Conservation (phyloP, 1,284 basidiomycete species). For the Marasmius oreades region DNA sequence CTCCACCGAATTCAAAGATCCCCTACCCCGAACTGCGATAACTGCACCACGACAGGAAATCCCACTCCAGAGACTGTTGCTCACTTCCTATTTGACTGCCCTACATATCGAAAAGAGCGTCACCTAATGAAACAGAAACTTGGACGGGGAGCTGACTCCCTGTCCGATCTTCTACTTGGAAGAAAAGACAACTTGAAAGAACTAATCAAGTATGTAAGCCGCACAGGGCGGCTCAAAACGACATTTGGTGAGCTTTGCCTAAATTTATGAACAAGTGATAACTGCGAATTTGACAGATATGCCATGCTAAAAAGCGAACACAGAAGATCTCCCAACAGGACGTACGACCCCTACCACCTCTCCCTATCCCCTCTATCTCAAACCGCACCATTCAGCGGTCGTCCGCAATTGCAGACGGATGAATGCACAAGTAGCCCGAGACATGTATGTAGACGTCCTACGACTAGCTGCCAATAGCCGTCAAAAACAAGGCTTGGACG, state of each 20-base stretch:
- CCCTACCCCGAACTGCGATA: slow-evolving; percentile 16
- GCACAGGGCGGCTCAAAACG: not conserved
- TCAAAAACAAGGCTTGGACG: not conserved
- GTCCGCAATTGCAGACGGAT: not conserved
- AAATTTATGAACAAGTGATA: not conserved
- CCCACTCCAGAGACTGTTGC: slow-evolving; percentile 13
- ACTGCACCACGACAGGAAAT: slow-evolving; percentile 9
- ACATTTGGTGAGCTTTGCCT: not conserved
- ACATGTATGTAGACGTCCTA: not conserved
- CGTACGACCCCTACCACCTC: too few relatives aligned
- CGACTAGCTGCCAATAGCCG: not conserved
- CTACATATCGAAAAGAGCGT: slow-evolving; percentile 7
- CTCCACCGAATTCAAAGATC: slow-evolving; percentile 15
- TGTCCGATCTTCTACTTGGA: not conserved
- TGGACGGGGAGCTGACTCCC: not conserved
- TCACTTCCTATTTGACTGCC: slow-evolving; percentile 19
- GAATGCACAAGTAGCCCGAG: not conserved
- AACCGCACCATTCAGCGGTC: not conserved
- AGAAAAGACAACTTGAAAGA: not conserved
- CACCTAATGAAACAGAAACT: not conserved
- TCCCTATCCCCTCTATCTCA: not conserved
- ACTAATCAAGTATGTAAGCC: not conserved
- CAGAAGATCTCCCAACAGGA: not conserved
- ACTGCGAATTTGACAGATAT: not conserved
- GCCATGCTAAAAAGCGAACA: too few relatives aligned